These are phyloP conservation scores for Poronia punctata DNA, from an alignment of 495 filamentous ascomycete genomes.

Conservation along the genomic window DNA sequence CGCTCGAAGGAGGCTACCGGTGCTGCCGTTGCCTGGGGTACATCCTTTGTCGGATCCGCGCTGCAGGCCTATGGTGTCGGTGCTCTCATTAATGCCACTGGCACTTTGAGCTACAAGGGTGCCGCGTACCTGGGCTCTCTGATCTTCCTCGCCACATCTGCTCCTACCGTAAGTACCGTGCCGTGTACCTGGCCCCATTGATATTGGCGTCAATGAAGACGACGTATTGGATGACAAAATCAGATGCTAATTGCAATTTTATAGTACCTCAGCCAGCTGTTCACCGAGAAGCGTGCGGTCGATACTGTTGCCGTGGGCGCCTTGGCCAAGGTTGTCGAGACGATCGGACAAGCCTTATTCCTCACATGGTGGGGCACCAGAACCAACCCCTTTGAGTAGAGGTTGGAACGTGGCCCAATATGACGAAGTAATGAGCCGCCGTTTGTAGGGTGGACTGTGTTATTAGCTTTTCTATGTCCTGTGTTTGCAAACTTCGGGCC, in stretches of 20 bases:
- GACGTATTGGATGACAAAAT: not conserved
- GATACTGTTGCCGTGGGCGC: conserved; percentile 84
- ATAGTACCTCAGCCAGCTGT: conserved; percentile 77
- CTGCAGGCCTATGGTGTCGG: conserved; percentile 92
- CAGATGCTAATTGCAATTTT: no score
- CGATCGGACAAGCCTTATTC: conserved; percentile 84
- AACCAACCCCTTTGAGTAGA: conserved; percentile 71
- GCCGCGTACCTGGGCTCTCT: conserved; percentile 87
- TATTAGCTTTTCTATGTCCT: conserved; percentile 13
- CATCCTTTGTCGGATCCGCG: conserved; percentile 79
- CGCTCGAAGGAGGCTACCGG: conserved; percentile 85
- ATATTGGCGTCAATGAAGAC: not conserved
- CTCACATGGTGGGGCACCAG: conserved; percentile 96
- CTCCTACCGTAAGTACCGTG: conserved; percentile 67
- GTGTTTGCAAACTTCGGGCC: not conserved
- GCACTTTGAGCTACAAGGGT: conserved; percentile 91
- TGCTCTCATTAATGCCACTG: conserved; percentile 90
- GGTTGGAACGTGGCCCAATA: conserved; percentile 10
- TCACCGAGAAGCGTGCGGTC: conserved; percentile 83
- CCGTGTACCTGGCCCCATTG: not conserved
- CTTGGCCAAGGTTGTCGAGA: conserved; percentile 80
- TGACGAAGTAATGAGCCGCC: conserved; percentile 2
- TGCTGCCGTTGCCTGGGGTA: conserved; percentile 84
- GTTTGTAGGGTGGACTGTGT: conserved; percentile 5
- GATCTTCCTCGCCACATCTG: conserved; percentile 85